These are phyloP conservation scores for Tilletia walkeri DNA, from an alignment of 1,284 basidiomycete genomes.

Conservation along the genomic window DNA sequence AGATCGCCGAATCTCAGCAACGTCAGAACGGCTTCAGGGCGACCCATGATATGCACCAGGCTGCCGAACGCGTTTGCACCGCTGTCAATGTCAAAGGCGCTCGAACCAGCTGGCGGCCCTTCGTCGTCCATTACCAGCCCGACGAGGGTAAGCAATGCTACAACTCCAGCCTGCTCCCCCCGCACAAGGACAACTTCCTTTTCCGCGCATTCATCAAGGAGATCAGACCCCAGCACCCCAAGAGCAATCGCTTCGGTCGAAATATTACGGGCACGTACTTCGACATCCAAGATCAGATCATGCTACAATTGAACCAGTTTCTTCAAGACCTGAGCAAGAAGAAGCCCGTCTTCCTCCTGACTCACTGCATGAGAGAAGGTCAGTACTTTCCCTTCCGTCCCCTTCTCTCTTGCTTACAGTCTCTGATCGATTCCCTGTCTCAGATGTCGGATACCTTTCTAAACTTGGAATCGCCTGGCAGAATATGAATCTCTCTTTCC, in stretches of 20 bases:
- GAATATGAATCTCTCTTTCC: constrained; percentile 1
- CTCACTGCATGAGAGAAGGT: constrained; percentile 6
- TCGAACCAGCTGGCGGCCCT: not conserved
- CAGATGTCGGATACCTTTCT: constrained; percentile 7
- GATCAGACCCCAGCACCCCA: not conserved
- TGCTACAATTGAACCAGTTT: not conserved
- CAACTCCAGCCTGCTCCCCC: not conserved
- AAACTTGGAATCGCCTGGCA: constrained; percentile 1
- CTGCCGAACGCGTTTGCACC: not conserved
- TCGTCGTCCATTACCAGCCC: constrained; percentile 4
- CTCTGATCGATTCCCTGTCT: not conserved
- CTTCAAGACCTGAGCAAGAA: not conserved
- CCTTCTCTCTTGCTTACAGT: not conserved
- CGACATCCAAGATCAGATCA: not conserved
- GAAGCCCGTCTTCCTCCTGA: constrained; percentile 14
- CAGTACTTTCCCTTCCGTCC: not conserved
- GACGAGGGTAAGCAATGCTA: not conserved
- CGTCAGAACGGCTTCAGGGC: not conserved
- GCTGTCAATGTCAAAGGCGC: not conserved
- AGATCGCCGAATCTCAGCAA: not conserved
- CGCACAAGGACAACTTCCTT: constrained; percentile 3
- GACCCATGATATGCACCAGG: not conserved
- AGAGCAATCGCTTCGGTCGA: not conserved
- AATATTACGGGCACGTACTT: not conserved
- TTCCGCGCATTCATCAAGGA: not conserved